Conservation (phyloP, 2,329 filamentous ascomycete genomes). For the Calonectria henricotiae region DNA sequence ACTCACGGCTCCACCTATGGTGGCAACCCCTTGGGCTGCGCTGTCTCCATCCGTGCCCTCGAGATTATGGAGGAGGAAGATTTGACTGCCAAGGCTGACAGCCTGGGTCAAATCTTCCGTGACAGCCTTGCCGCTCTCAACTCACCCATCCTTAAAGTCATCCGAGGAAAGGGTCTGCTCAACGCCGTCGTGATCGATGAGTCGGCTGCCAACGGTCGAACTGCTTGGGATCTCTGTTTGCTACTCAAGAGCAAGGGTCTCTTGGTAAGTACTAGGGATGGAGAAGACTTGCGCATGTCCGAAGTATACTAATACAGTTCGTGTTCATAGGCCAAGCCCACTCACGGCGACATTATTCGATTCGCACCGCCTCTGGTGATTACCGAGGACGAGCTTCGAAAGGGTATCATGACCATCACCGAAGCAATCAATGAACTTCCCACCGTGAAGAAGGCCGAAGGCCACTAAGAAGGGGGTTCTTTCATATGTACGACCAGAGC, state of each 20-base stretch:
- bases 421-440: slow-evolving; percentile 89
- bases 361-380: slow-evolving; percentile 98
- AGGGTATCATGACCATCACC: slow-evolving; percentile 84
- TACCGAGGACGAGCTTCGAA: slow-evolving; percentile 86
- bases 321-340: slow-evolving; percentile 87
- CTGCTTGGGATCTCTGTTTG: slow-evolving; percentile 97
- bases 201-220: slow-evolving; percentile 85
- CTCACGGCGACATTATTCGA: slow-evolving; percentile 98
- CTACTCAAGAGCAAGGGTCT: slow-evolving; percentile 96
- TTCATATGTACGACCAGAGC: slow-evolving; percentile 21
- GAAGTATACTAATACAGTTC: slow-evolving; percentile 28
- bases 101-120: slow-evolving; percentile 87
- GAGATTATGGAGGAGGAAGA: slow-evolving; percentile 95
- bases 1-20: slow-evolving; percentile 99
- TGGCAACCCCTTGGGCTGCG: slow-evolving; percentile 95
- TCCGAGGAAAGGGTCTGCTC: slow-evolving; percentile 93
- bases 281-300: not conserved
- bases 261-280: slow-evolving; percentile 74
- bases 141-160: slow-evolving; percentile 84
- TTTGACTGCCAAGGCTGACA: slow-evolving; percentile 86
- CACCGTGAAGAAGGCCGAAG: slow-evolving; percentile 61
- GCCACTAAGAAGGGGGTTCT: slow-evolving; percentile 54
- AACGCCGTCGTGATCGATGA: slow-evolving; percentile 99
- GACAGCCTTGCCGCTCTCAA: slow-evolving; percentile 83
- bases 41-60: slow-evolving; percentile 93